Base-by-base conservation (phyloP, 2,329 filamentous ascomycete species). In the Microcyclosporella mali region DNA sequence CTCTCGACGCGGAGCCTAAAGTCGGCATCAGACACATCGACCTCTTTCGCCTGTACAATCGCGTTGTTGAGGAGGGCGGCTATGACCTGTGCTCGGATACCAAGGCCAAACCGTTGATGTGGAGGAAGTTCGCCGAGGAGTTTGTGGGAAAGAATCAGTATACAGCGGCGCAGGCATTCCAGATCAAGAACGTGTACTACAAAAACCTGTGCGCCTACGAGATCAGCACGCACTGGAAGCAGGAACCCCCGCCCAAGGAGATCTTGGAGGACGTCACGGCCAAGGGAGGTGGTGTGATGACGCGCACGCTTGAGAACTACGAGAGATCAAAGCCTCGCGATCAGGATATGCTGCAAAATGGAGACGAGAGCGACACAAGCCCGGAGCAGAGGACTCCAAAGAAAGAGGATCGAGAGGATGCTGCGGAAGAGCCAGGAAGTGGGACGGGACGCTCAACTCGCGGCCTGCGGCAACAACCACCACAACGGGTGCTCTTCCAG, bases 111-210 rank as follows among this genome's bases (percentile, higher is more conserved):
- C 92, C 90, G 70, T 76, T 94, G 51, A 84, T 85, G 39, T 95
- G 88, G 88, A 79, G 87, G 51, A 81, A 80, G 56, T 76, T 94
- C 56, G 85, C 84, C 10, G 75, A 81, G 40, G 82, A 88, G 56
- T 82, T 94, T 44, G 79, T 85, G 37, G 78, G 89, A 50, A 80
- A 80, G 59, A 81, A 81, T 43, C 75, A 77, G 57, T 88, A 90
- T 60, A 80, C 86, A 47, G 77, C 87, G 6, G 86, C 87, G n/a
- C 80, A 88, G 46, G 88, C 87, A 11, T 94, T 94, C 67, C 78
- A 84, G 46, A 71, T 94, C 43, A 95, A 95, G 69, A 84, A 85
- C 43, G 81, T 85, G 50, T 95, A 92, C 69, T 94, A 94, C 71
- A 89, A 88, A 65, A 88, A 90, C 57, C 76, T 95, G 28, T 74